Percentiles rank a stretch among this genome's conserved stretches.
Evolutionary conservation across 768 basidiomycete genomes (phyloP).

Genomic region (Sistotremastrum suecicum): DNA sequence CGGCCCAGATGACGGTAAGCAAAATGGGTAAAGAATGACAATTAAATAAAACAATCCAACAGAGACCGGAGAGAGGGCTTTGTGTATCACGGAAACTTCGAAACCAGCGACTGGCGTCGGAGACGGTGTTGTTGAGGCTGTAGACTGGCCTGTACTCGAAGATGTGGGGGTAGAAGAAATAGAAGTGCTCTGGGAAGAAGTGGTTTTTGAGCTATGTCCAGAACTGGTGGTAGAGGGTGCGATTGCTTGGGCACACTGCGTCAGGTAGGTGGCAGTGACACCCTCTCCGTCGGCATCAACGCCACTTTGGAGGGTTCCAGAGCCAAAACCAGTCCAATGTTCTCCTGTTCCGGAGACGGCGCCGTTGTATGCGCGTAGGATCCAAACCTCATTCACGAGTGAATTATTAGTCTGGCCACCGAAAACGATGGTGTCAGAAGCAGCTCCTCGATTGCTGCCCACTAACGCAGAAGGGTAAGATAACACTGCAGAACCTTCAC

Average conservation of each 20-base stretch:
- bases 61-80: slow-evolving; percentile 34
- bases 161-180: slow-evolving; percentile 12
- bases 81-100: slow-evolving; percentile 32
- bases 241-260: slow-evolving; percentile 39
- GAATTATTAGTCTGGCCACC: slow-evolving; percentile 54
- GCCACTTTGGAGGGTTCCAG: slow-evolving; percentile 49
- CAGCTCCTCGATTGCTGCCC: slow-evolving; percentile 30
- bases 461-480: slow-evolving; percentile 42
- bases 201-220: neutral
- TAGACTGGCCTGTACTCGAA: neutral
- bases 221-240: slow-evolving; percentile 11
- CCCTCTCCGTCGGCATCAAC: slow-evolving; percentile 52
- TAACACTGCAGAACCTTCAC: slow-evolving; percentile 56
- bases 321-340: slow-evolving; percentile 50
- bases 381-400: slow-evolving; percentile 65
- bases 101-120: slow-evolving; percentile 11
- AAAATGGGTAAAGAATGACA: slow-evolving; percentile 27
- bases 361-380: slow-evolving; percentile 60
- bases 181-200: slow-evolving; percentile 11
- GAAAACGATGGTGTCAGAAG: slow-evolving; percentile 64
- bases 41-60: slow-evolving; percentile 29
- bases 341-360: slow-evolving; percentile 37
- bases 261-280: slow-evolving; percentile 45
- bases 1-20: slow-evolving; percentile 21
- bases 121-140: slow-evolving; percentile 10